These are phyloP conservation scores for Kentomonas sorsogonicus DNA, from an alignment of 208 protist genomes.

Conservation along the genomic window DNA sequence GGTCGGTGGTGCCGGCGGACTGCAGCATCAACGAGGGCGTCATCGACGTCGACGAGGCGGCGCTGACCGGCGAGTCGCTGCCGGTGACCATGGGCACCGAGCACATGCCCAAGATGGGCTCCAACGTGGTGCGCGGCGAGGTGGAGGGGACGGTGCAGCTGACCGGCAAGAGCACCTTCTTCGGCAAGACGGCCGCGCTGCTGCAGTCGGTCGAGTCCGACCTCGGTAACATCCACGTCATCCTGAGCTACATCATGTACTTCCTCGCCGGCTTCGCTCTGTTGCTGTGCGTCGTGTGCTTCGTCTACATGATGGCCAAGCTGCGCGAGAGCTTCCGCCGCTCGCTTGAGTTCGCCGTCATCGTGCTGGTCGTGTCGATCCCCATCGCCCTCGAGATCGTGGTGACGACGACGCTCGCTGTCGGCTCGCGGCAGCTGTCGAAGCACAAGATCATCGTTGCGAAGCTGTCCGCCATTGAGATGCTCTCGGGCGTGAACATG, in stretches of 20 bases:
- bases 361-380: constrained; percentile 93
- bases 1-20: constrained; percentile 92
- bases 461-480: constrained; percentile 89
- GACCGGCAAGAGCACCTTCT: constrained; percentile 91
- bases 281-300: constrained; percentile 63
- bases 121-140: constrained; percentile 75
- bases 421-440: constrained; percentile 89
- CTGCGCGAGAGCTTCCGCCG: constrained; percentile 50
- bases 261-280: constrained; percentile 49
- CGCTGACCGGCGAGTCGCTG: constrained; percentile 94
- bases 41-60: constrained; percentile 93
- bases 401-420: constrained; percentile 81
- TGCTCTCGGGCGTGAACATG: constrained; percentile 86
- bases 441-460: constrained; percentile 93
- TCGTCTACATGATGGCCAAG: constrained; percentile 68
- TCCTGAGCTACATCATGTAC: constrained; percentile 64
- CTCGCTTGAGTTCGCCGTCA: constrained; percentile 68
- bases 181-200: constrained; percentile 90
- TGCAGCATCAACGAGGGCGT: constrained; percentile 80
- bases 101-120: constrained; percentile 90
- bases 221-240: constrained; percentile 59
- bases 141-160: constrained; percentile 70
- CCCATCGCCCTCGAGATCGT: constrained; percentile 83
- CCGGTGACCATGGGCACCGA: constrained; percentile 86
- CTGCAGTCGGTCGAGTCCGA: constrained; percentile 79